phyloP scores from a whole-genome alignment of 768 basidiomycete genomes.

The Kondoa subrosea region DNA sequence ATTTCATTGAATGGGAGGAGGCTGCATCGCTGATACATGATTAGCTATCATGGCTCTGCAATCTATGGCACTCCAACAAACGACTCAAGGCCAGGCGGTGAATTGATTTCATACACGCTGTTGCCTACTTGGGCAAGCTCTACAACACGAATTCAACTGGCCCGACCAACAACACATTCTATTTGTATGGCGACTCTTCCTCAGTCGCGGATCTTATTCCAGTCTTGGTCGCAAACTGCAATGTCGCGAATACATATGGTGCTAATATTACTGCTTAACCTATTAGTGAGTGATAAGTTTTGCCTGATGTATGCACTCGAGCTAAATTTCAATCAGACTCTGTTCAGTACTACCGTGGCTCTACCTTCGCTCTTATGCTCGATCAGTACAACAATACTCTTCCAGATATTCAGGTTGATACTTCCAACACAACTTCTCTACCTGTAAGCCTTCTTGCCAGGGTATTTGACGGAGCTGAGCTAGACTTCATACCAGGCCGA shows the following conservation, averaged over 20 bases:
- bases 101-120: conserved; percentile 10
- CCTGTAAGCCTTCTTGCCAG: neutral
- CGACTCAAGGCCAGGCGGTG: conserved; percentile 15
- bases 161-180: conserved; percentile 12
- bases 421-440: neutral
- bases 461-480: neutral
- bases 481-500: conserved; percentile 4
- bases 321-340: neutral
- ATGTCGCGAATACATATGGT: conserved; percentile 7
- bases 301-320: neutral
- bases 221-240: conserved; percentile 5
- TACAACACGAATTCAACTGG: neutral
- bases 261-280: conserved; percentile 12
- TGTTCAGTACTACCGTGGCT: conserved; percentile 17
- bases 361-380: conserved; percentile 11
- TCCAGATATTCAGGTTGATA: conserved; percentile 13
- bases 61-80: conserved; percentile 10
- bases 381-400: conserved; percentile 19
- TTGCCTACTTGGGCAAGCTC: neutral
- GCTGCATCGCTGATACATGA: conserved; percentile 4
- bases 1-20: too few species aligned
- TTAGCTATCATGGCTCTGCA: neutral
- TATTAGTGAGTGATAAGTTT: conserved; percentile 3
- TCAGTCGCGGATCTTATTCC: conserved; percentile 15
- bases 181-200: conserved; percentile 17